Percentiles rank a stretch among this genome's conserved stretches.
phyloP scores from a whole-genome alignment of 768 basidiomycete genomes.

The Phlebiopsis gigantea region DNA sequence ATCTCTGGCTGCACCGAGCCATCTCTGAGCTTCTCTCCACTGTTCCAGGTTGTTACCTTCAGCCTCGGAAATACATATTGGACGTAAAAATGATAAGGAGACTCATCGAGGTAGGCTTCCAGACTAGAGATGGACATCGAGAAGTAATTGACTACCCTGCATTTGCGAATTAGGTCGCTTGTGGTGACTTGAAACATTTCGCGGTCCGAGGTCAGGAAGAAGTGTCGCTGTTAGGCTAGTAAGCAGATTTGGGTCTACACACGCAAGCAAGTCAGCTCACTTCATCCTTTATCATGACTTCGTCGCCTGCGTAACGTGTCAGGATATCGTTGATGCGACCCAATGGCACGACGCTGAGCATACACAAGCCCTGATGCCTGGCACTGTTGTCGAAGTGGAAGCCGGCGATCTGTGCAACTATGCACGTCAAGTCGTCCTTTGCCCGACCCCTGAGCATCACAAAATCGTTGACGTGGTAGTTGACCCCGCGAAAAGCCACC shows the following conservation, averaged over 20 bases:
- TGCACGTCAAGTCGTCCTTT: conserved; percentile 39
- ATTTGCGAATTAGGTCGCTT: conserved; percentile 39
- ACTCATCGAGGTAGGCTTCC: conserved; percentile 44
- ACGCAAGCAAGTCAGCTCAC: conserved; percentile 29
- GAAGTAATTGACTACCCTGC: conserved; percentile 40
- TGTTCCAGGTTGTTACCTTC: conserved; percentile 31
- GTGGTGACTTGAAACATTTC: conserved; percentile 32
- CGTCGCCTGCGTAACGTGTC: conserved; percentile 29
- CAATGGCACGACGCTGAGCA: conserved; percentile 32
- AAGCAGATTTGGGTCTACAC: not conserved
- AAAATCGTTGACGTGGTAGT: conserved; percentile 61
- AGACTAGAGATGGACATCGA: conserved; percentile 20
- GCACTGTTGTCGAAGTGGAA: conserved; percentile 22
- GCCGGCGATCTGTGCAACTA: conserved; percentile 48
- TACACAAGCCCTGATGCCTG: conserved; percentile 14
- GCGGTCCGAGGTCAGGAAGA: conserved; percentile 42
- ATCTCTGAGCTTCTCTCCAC: conserved; percentile 27
- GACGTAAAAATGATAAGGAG: conserved; percentile 55
- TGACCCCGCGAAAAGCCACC: conserved; percentile 38
- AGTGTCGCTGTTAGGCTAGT: not conserved
- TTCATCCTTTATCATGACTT: conserved; percentile 46
- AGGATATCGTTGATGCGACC: conserved; percentile 41
- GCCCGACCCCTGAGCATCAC: conserved; percentile 39
- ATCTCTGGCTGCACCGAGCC: conserved; percentile 24
- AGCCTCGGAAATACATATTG: conserved; percentile 45